Base-by-base conservation (phyloP, 768 basidiomycete genomes). In the Xanthoconium stramineum region DNA sequence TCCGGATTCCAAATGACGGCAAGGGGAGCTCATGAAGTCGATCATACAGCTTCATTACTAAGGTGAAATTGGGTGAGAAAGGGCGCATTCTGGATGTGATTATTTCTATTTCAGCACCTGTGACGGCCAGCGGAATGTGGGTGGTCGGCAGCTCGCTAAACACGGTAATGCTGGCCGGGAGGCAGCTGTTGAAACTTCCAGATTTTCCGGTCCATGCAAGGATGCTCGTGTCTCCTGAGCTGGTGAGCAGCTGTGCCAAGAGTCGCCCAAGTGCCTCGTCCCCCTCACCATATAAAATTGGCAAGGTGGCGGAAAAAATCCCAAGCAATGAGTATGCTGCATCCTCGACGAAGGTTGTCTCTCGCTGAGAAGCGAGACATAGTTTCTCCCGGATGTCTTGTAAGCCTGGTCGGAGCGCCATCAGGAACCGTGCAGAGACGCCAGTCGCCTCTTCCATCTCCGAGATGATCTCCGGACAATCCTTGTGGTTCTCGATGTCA, bases 321-420 rank as follows among this genome's bases (percentile, higher is more conserved):
- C 61, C 61, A 8, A 62, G 51, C 2, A 62, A 12, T 0, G 54
- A 59, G 33, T 62, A 62, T 3, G 61, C 62, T 19, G 52, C 36
- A 17, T 62, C 61, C 36, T 62, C 61, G 7, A 38, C 14, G 5
- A 19, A 33, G 4, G 56, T 55, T 9, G 60, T 61, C 15, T 55
- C 13, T 6, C 60, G 56, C 24, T 0, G 9, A 1, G 61, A 61
- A 29, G 61, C 59, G 1, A 59, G 24, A 29, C 39, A 37, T 13
- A 60, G 20, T 42, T 54, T 60, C 6, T 54, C 52, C 3, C 52
- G 44, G 20, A 61, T 55, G 17, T 52, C 37, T 5, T 33, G n/a
- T 5, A 47, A 13, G 1, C 59, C 59, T 0, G 57, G 59, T 11
- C 32, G 52, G 30, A 60, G 52, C 2, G 20, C 40, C 42, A 28